Percentiles rank a stretch among this genome's conserved stretches.
phyloP scores from a whole-genome alignment of 352 stramenopile species.

The Phytophthora capsici region DNA sequence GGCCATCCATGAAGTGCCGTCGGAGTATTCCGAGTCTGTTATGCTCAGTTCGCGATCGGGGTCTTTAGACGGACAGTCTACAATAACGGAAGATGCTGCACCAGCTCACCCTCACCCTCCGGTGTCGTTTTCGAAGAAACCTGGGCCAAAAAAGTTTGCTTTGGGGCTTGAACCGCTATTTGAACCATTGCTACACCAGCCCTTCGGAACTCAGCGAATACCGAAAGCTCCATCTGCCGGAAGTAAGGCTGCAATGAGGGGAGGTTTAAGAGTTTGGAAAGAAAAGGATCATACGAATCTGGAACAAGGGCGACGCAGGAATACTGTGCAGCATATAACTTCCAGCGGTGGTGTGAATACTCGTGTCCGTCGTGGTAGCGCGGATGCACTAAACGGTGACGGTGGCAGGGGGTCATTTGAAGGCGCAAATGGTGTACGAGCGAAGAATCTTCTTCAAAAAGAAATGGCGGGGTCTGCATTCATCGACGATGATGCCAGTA shows the following conservation, averaged over 20 bases:
- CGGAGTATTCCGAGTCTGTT: conserved; percentile 30
- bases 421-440: conserved; percentile 30
- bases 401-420: conserved; percentile 9
- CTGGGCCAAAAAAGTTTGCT: conserved; percentile 47
- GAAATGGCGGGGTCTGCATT: conserved; percentile 46
- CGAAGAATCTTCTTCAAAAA: conserved; percentile 51
- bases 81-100: conserved; percentile 8
- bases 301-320: conserved; percentile 9
- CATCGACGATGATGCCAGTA: conserved; percentile 42
- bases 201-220: conserved; percentile 72
- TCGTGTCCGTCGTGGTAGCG: conserved; percentile 7
- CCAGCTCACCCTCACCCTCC: conserved; percentile 27
- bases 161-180: conserved; percentile 80
- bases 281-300: conserved; percentile 13
- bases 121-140: conserved; percentile 24
- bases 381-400: not conserved
- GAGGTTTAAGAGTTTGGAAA: conserved; percentile 30
- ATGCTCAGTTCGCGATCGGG: conserved; percentile 38
- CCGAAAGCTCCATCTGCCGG: conserved; percentile 31
- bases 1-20: conserved; percentile 34
- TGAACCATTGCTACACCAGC: conserved; percentile 70
- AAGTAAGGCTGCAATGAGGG: conserved; percentile 22
- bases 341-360: conserved; percentile 2
- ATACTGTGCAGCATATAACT: conserved; percentile 16
- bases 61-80: conserved; percentile 31